Evolutionary conservation across 495 filamentous ascomycete species (phyloP).

Genomic region (Apiosordaria backusii): DNA sequence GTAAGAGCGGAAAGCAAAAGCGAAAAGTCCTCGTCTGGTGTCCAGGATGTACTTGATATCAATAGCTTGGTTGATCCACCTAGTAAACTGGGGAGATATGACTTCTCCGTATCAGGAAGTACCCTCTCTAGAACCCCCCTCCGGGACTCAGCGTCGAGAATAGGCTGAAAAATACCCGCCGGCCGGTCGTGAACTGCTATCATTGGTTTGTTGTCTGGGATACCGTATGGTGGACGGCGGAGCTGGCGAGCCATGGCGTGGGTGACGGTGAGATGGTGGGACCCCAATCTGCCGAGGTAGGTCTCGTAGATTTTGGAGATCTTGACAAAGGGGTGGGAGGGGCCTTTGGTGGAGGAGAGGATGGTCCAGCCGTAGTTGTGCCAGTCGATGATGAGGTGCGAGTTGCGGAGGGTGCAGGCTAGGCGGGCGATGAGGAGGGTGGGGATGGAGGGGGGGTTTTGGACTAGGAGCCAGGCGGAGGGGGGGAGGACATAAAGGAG

Average conservation of each 20-base stretch:
- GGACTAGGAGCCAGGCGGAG: constrained; percentile 76
- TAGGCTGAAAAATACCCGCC: constrained; percentile 72
- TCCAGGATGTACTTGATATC: constrained; percentile 94
- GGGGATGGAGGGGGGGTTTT: constrained; percentile 96
- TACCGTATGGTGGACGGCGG: constrained; percentile 54
- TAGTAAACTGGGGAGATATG: constrained; percentile 45
- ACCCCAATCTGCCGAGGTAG: constrained; percentile 61
- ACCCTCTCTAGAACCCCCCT: constrained; percentile 16
- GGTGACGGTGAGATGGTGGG: constrained; percentile 81
- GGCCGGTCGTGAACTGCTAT: constrained; percentile 83
- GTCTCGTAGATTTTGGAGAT: constrained; percentile 75
- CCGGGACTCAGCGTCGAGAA: constrained; percentile 48
- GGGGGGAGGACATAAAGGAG: constrained; percentile 71
- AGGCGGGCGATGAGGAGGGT: constrained; percentile 72
- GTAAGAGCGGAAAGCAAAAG: constrained; percentile 82
- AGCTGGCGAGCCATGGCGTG: constrained; percentile 79
- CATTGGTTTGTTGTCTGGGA: constrained; percentile 53
- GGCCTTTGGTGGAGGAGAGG: constrained; percentile 63
- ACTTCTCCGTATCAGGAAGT: constrained; percentile 58
- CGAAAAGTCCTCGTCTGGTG: constrained; percentile 91
- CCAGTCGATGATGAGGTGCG: constrained; percentile 88
- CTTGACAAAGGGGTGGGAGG: constrained; percentile 69
- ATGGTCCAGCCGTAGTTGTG: constrained; percentile 99
- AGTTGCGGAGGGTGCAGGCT: constrained; percentile 73
- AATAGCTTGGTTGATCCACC: constrained; percentile 59